Conservation (phyloP, 768 basidiomycete genomes). For the Daedaleopsis sinensis region DNA sequence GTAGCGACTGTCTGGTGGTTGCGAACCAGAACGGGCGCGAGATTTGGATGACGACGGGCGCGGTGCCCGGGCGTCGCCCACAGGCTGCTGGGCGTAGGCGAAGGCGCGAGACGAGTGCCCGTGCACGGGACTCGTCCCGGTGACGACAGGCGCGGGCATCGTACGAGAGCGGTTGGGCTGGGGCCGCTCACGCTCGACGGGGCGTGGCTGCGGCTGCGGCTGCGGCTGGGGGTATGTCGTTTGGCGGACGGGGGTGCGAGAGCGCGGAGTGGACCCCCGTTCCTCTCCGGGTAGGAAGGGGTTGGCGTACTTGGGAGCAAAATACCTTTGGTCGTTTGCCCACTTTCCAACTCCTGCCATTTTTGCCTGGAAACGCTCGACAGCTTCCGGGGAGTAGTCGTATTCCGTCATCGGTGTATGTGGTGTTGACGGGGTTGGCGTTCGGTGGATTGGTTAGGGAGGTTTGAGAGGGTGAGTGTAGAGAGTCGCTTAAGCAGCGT, state of each 20-base stretch:
- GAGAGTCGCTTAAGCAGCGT: conserved; percentile 12
- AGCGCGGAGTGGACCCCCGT: conserved; percentile 14
- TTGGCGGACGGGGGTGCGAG: conserved; percentile 11
- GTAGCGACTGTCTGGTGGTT: conserved; percentile 14
- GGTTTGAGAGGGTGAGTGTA: conserved; percentile 7
- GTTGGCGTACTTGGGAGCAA: conserved; percentile 23
- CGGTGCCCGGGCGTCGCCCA: conserved; percentile 3
- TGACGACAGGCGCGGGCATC: conserved; percentile 8
- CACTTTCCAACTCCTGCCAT: conserved; percentile 32
- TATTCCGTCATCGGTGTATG: conserved; percentile 32
- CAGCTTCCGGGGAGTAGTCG: conserved; percentile 38
- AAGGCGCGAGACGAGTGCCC: conserved; percentile 11
- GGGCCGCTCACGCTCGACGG: conserved; percentile 6
- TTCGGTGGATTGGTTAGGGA: not conserved
- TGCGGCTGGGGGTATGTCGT: not conserved
- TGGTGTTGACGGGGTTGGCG: not conserved
- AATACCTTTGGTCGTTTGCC: conserved; percentile 27
- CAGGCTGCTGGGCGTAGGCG: conserved; percentile 13
- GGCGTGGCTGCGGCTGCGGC: not conserved
- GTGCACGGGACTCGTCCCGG: not conserved
- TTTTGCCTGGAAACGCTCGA: conserved; percentile 31
- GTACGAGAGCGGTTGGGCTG: conserved; percentile 20
- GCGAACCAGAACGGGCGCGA: conserved; percentile 13
- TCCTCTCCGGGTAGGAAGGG: conserved; percentile 22
- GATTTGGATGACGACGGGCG: conserved; percentile 11